Conservation (phyloP, 176 grass and related monocot genomes). For the Aegilops umbellulata region DNA sequence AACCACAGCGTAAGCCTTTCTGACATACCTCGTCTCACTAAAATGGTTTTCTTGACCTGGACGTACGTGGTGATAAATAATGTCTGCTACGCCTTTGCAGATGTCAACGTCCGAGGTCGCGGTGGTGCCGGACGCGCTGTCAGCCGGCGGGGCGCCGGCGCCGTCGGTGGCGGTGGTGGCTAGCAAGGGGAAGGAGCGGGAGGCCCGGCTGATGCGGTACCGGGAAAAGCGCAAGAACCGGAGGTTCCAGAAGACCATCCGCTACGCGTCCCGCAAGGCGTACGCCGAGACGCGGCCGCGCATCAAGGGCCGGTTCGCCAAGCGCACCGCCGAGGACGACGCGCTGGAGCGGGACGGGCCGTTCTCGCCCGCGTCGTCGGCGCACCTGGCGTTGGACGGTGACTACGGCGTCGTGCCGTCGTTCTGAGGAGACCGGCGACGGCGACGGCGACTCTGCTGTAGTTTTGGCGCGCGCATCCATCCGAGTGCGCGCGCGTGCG, state of each 20-base stretch:
- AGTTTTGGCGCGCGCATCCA: slow-evolving; percentile 20
- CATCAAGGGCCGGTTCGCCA: slow-evolving; percentile 83
- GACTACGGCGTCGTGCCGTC: slow-evolving; percentile 55
- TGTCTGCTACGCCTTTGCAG: background rate
- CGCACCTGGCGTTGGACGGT: slow-evolving; percentile 14
- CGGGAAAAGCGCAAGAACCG: slow-evolving; percentile 84
- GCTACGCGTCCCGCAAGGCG: slow-evolving; percentile 84
- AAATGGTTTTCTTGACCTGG: background rate
- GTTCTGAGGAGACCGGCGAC: slow-evolving; percentile 26
- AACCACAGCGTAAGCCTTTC: slow-evolving; percentile 39
- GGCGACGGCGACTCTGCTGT: background rate
- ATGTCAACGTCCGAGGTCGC: slow-evolving; percentile 46
- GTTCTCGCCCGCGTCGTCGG: slow-evolving; percentile 27
- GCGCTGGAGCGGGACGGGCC: slow-evolving; percentile 10
- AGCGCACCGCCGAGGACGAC: slow-evolving; percentile 43
- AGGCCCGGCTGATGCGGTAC: slow-evolving; percentile 87
- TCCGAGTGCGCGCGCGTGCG: background rate
- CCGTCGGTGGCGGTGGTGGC: background rate
- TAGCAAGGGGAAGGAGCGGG: slow-evolving; percentile 50
- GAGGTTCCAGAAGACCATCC: slow-evolving; percentile 79
- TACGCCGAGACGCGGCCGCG: slow-evolving; percentile 84
- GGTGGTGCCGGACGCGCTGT: slow-evolving; percentile 47
- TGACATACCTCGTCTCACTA: too few species aligned
- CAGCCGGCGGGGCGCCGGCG: background rate
- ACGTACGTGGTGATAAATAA: background rate